Base-by-base conservation (phyloP, 2,329 filamentous ascomycete species). In the Dactylellina leptospora region DNA sequence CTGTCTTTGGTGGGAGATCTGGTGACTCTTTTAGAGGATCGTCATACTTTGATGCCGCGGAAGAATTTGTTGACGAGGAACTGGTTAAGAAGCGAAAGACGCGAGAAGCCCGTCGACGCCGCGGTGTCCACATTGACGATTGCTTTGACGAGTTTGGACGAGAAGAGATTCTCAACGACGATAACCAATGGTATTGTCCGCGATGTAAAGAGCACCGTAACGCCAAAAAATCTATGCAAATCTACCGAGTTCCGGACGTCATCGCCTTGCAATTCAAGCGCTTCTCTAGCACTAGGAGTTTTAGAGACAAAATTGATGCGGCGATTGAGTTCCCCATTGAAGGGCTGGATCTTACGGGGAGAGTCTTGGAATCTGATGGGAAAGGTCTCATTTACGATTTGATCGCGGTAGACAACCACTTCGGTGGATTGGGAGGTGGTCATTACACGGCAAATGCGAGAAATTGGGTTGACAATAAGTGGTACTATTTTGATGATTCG, bases 401-500 rank as follows among this genome's bases (percentile, higher is more conserved):
- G 28, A 95, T 99, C 78, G 95, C 90, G 11, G 92, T 99, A 1
- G 95, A 99, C 80, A 93, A 96, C 78, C 95, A 99, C 80, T 96
- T 90, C 79, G 95, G 95, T 72, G 92, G 92, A 27, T 85, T 99
- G 36, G 92, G 92, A 70, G 95, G 95, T 42, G 95, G 95, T 0
- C 95, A 99, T 80, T 99, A 99, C 81, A 97, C 93, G 18, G 95
- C 95, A 25, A 93, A 88, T 79, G 93, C 92, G 38, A 93, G 92
- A 82, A 97, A 96, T 79, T 97, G 96, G 80, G 84, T 90, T 72
- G 92, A 96, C 77, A 86, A 86, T 64, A 84, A 90, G 79, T 99
- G 95, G 95, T 97, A 97, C 79, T 91, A 96, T 76, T 97, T 96
- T 80, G 97, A 99, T 79, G 93, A 93, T 95, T 83, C 81, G 88